A percentile compares a stretch with the other conserved stretches of the same genome.
phyloP scores from a whole-genome alignment of 1,284 basidiomycete genomes.

The Ceratobasidium sp. region DNA sequence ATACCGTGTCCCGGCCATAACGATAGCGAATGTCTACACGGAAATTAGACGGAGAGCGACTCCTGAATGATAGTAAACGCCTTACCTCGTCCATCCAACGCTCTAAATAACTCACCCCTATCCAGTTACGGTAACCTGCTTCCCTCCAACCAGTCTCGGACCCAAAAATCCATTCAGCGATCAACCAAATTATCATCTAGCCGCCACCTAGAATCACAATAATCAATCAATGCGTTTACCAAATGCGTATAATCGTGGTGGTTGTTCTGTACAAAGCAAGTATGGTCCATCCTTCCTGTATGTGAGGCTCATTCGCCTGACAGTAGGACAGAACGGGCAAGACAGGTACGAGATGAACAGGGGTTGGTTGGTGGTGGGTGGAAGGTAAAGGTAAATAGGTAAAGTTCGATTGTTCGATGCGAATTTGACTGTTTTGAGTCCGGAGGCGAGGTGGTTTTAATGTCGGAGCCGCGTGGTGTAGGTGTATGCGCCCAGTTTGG shows the following conservation, averaged over 20 bases:
- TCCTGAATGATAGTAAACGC: too few relatives aligned
- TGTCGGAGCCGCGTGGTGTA: conserved; percentile 2
- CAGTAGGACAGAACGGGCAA: too few relatives aligned
- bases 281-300: not conserved
- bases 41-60: not conserved
- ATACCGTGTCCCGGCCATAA: too few relatives aligned
- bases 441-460: not conserved
- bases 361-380: not conserved
- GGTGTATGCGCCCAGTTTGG: not conserved
- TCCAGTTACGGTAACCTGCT: not conserved
- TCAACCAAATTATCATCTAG: not conserved
- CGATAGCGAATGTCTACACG: not conserved
- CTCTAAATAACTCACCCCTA: not conserved
- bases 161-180: conserved; percentile 15
- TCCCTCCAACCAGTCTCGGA: not conserved
- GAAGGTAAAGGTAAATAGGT: not conserved
- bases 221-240: conserved; percentile 26
- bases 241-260: not conserved
- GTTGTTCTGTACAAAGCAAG: not conserved
- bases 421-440: conserved; percentile 10
- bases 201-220: not conserved
- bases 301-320: too few relatives aligned
- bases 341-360: not conserved
- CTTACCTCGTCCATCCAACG: not conserved
- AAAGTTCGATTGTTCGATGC: not conserved